These are phyloP conservation scores for Paraconiothyrium sp. DNA, from an alignment of 2,329 filamentous ascomycete genomes.

Conservation along the genomic window DNA sequence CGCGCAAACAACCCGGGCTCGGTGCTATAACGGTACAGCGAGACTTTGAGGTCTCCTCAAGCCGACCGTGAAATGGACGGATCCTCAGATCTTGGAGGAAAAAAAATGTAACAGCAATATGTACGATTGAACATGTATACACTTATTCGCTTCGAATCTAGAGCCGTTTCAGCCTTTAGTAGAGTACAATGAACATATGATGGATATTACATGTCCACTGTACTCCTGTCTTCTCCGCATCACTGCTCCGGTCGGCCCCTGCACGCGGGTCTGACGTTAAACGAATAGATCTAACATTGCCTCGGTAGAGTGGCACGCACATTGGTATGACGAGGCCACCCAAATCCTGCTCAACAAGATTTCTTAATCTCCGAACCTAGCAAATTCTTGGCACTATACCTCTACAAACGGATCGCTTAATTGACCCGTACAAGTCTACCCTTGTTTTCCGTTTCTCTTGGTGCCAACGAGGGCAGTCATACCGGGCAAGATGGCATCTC, in stretches of 20 bases:
- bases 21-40: slow-evolving; percentile 2
- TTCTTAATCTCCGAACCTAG: too few relatives aligned
- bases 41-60: slow-evolving; percentile 5
- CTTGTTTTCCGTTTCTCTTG: too few relatives aligned
- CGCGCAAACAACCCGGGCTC: slow-evolving; percentile 4
- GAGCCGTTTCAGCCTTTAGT: neutral
- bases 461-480: too few relatives aligned
- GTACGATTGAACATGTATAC: neutral
- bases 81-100: neutral
- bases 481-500: neutral
- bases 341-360: too few relatives aligned
- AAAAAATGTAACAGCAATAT: neutral
- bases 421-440: too few relatives aligned
- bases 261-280: too few relatives aligned
- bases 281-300: too few relatives aligned
- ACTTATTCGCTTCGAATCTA: neutral
- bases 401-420: too few relatives aligned
- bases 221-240: neutral
- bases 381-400: too few relatives aligned
- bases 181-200: neutral
- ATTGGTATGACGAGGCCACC: too few relatives aligned
- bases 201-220: neutral
- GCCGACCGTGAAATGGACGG: neutral
- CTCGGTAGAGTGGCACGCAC: too few relatives aligned
- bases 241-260: too few relatives aligned